Evolutionary conservation across 2,329 filamentous ascomycete species (phyloP).

Genomic region (Pyricularia grisea): DNA sequence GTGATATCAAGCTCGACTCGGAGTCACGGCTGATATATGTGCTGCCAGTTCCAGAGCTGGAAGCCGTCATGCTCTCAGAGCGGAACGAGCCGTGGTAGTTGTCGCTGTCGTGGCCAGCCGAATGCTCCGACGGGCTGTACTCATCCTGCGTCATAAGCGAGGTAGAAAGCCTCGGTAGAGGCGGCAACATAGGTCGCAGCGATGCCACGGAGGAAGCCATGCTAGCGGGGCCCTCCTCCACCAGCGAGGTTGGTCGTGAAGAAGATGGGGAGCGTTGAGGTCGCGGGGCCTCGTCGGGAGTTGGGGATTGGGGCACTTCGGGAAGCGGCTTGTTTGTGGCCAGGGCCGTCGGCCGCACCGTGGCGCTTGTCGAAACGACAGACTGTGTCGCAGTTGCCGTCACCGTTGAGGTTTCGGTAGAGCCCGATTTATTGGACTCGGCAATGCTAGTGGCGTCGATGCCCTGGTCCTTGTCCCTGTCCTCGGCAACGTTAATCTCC

Average conservation of each 20-base stretch:
- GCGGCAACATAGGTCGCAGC: slow-evolving; percentile 38
- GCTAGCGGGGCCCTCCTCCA: slow-evolving; percentile 31
- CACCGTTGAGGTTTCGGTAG: slow-evolving; percentile 12
- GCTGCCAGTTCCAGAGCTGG: slow-evolving; percentile 68
- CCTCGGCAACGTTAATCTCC: slow-evolving; percentile 28
- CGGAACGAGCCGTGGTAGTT: slow-evolving; percentile 39
- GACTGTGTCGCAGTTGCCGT: neutral
- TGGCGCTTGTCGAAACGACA: slow-evolving; percentile 20
- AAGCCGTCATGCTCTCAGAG: slow-evolving; percentile 63
- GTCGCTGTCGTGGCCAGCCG: slow-evolving; percentile 36
- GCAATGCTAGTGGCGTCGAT: slow-evolving; percentile 27
- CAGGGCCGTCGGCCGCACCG: slow-evolving; percentile 25
- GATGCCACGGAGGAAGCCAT: slow-evolving; percentile 37
- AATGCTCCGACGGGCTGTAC: slow-evolving; percentile 36
- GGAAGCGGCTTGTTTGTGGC: slow-evolving; percentile 61
- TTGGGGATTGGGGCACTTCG: slow-evolving; percentile 48
- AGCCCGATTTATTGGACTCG: slow-evolving; percentile 17
- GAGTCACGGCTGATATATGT: slow-evolving; percentile 76
- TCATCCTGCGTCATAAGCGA: slow-evolving; percentile 36
- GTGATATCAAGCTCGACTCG: slow-evolving; percentile 69
- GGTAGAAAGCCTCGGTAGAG: slow-evolving; percentile 48
- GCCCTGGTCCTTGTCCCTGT: slow-evolving; percentile 16
- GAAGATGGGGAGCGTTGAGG: neutral
- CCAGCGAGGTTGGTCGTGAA: slow-evolving; percentile 18
- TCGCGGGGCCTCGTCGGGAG: slow-evolving; percentile 18